These are phyloP conservation scores for Stevia rebaudiana DNA, from an alignment of 140 eudicot species.

Conservation along the genomic window DNA sequence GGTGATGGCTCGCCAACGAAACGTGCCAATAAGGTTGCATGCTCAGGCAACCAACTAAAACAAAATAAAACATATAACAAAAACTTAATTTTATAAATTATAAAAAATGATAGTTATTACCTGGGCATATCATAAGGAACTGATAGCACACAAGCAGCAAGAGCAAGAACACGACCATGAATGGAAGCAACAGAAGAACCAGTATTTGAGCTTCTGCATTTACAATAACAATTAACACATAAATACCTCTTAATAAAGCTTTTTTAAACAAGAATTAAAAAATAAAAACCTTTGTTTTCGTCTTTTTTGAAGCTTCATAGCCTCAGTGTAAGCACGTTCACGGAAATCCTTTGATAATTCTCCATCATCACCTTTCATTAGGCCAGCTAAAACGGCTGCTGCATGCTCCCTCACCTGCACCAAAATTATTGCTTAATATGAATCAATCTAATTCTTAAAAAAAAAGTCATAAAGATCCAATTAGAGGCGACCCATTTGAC, in stretches of 20 bases:
- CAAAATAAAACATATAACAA: neutral
- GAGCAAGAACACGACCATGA: slow-evolving; percentile 88
- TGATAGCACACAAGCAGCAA: slow-evolving; percentile 86
- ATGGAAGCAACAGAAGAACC: slow-evolving; percentile 55
- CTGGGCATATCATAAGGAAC: slow-evolving; percentile 99
- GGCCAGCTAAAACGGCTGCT: slow-evolving; percentile 95
- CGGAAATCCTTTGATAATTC: slow-evolving; percentile 69
- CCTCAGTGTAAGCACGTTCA: slow-evolving; percentile 72
- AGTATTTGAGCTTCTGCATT: slow-evolving; percentile 44
- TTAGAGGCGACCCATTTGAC: neutral
- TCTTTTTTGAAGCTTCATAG: slow-evolving; percentile 48
- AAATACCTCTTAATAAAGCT: neutral
- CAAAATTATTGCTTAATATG: neutral
- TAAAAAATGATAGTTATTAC: slow-evolving; percentile 26
- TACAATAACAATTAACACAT: neutral
- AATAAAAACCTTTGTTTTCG: slow-evolving; percentile 49
- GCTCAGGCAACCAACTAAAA: slow-evolving; percentile 97
- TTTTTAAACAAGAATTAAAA: neutral
- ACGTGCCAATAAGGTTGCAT: slow-evolving; percentile 84
- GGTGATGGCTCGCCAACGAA: slow-evolving; percentile 93
- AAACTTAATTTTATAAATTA: neutral
- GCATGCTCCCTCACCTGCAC: slow-evolving; percentile 98
- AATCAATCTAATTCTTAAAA: neutral
- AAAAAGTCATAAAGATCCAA: neutral
- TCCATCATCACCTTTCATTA: slow-evolving; percentile 92